A percentile compares a stretch with the other conserved stretches of the same genome.
Evolutionary conservation across 768 basidiomycete species (phyloP).

Genomic region (Psilocybe sp.): DNA sequence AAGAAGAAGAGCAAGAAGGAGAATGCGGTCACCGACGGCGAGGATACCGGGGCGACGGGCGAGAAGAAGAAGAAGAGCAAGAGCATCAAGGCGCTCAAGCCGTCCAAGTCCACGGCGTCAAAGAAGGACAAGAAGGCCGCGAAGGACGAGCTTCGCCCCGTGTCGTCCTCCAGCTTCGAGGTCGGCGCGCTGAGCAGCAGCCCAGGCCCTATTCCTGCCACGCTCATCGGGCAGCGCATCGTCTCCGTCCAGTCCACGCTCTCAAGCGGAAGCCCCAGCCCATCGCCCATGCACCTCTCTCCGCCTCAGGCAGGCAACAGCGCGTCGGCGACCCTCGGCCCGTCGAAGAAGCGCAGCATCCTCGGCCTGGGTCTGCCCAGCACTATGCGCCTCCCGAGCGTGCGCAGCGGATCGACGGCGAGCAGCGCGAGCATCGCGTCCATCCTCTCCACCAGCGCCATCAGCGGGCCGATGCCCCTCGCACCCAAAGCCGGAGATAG

Average conservation of each 20-base stretch:
- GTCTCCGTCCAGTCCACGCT: too few relatives aligned
- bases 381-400: slow-evolving; percentile 42
- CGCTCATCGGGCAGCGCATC: too few relatives aligned
- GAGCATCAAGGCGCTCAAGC: slow-evolving; percentile 37
- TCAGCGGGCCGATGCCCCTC: background rate
- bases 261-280: too few relatives aligned
- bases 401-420: slow-evolving; percentile 35
- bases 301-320: background rate
- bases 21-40: slow-evolving; percentile 17
- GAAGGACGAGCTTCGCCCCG: background rate
- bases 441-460: background rate
- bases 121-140: slow-evolving; percentile 15
- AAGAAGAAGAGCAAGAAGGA: slow-evolving; percentile 25
- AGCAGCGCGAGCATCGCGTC: slow-evolving; percentile 18
- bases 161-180: slow-evolving; percentile 49
- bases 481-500: background rate
- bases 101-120: slow-evolving; percentile 20
- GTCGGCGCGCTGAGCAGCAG: slow-evolving; percentile 50
- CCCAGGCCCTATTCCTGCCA: slow-evolving; percentile 13
- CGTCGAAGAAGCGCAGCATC: slow-evolving; percentile 56
- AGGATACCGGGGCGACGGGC: slow-evolving; percentile 21
- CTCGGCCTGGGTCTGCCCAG: slow-evolving; percentile 64
- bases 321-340: slow-evolving; percentile 41
- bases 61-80: slow-evolving; percentile 35
- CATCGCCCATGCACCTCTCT: too few relatives aligned